Evolutionary conservation across 2,329 filamentous ascomycete species (phyloP), one percentile per base, ranked within the genome.

Genomic region (Penicillium sp.): DNA sequence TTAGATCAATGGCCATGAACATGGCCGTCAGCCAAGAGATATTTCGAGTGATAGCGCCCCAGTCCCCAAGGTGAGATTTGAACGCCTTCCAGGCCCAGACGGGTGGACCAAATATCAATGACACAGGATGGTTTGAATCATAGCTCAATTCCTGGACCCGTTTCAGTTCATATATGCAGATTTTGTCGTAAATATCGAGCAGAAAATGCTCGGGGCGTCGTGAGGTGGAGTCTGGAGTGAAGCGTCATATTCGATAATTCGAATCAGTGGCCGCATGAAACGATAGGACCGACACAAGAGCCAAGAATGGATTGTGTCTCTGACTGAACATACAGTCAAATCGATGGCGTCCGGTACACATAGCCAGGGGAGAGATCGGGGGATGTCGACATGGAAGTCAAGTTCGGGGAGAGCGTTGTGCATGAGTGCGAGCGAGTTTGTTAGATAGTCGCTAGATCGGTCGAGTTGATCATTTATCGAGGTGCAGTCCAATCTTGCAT

Each of bases 401-500:
- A 27, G 39, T 43, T 27, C 35, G 29, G 32, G 41, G 47, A 18
- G 30, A 56, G 29, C 19, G 19, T 29, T 51, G 19, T 55, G 35
- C 36, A 42, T 16, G 23, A 14, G 18, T 34, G 34, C 29, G 23
- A 40, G n/a, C 27, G 10, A 14, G 7, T 10, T 27, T 39, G 16
- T 26, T 34, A 3, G 26, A 40, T 46, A 13, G 19, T 39, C 16
- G 41, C 16, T 7, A 10, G 16, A 18, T 30, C n/a, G 30, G 2
- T n/a, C 11, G 23, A 27, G 23, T 14, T 26, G 5, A 23, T 44
- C 18, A 40, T 53, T 64, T 64, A 73, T 51, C 70, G 63, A 47
- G 46, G 47, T 32, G 73, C 71, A 36, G 52, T 63, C 67, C 71
- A 70, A 48, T 73, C 70, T 41, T 74, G 69, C 63, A 74, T 68